Base-by-base conservation (phyloP, 2,329 filamentous ascomycete genomes). In the Apiospora hydei region DNA sequence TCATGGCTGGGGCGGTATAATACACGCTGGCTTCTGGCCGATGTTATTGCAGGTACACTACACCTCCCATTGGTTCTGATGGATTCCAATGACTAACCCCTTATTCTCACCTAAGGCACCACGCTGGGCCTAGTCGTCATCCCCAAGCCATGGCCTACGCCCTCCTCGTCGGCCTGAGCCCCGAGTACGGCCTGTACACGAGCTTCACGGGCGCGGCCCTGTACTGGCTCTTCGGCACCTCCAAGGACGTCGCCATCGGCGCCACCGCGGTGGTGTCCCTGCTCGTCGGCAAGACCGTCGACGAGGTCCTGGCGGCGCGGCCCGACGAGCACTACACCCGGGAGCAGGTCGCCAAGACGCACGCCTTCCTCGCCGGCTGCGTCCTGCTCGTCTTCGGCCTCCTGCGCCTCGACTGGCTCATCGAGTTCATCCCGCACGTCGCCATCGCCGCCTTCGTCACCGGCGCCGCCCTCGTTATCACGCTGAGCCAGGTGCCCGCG, bases 181-280 rank as follows among this genome's bases (percentile, higher is more conserved):
- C 92, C 7, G 88, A 98, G 80, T 98, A 92, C 78, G 96, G 96
- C 69, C 88, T 98, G 0, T 97, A 97, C 83, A 96, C 96, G 0
- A 98, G 95, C 0, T 98, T 99, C 80, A 96, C 98, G 88, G 96
- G 96, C 69, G 95, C 97, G 18, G 82, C 98, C 74, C 88, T 98
- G 73, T 99, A 99, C 83, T 98, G 96, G 96, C 93, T 98, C 80
- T 98, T 98, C 79, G 96, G 95, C 44, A 99, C 96, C 0, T 98
- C 96, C 14, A 99, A 98, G 81, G 96, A 99, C 82, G 98, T 99
- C 79, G 98, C 96, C 16, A 98, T 98, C 71, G 96, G 96, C 18
- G 92, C 24, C 7, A 18, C 67, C n/a, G 64, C 14, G 24, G 3
- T n/a, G 4, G 41, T 16, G 16, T 69, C 46, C 70, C 75, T 71